Conservation (phyloP, 768 basidiomycete genomes). For the Inosperma sp. region DNA sequence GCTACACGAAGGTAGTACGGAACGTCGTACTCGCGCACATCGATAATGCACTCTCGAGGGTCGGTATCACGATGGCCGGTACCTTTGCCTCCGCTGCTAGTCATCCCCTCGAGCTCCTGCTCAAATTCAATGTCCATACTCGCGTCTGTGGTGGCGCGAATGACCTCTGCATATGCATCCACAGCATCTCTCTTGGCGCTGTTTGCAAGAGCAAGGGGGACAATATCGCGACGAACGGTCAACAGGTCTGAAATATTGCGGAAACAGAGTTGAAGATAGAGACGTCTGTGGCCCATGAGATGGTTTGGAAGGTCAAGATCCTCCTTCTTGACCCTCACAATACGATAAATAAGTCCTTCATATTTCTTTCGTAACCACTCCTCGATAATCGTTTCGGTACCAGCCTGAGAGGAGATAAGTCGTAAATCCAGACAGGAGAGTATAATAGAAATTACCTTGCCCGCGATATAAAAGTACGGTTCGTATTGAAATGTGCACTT, state of each 20-base stretch:
- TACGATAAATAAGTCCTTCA: constrained; percentile 78
- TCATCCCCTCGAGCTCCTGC: constrained; percentile 48
- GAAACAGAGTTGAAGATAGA: constrained; percentile 87
- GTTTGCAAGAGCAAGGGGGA: constrained; percentile 87
- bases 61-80: constrained; percentile 55
- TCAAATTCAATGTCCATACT: constrained; percentile 67
- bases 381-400: constrained; percentile 85
- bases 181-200: constrained; percentile 90
- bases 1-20: constrained; percentile 98
- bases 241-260: constrained; percentile 92
- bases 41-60: constrained; percentile 89
- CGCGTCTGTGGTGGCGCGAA: constrained; percentile 70
- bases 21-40: constrained; percentile 94
- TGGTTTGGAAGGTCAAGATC: constrained; percentile 96
- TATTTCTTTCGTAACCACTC: constrained; percentile 95
- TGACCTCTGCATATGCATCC: constrained; percentile 96
- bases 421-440: not conserved
- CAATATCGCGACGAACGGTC: constrained; percentile 77
- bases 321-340: constrained; percentile 81
- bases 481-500: constrained; percentile 91
- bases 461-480: constrained; percentile 90
- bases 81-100: constrained; percentile 29
- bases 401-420: constrained; percentile 45
- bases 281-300: constrained; percentile 86
- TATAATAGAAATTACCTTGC: constrained; percentile 60